phyloP scores from a whole-genome alignment of 805 yeast species.

The Candida tammaniensis region DNA sequence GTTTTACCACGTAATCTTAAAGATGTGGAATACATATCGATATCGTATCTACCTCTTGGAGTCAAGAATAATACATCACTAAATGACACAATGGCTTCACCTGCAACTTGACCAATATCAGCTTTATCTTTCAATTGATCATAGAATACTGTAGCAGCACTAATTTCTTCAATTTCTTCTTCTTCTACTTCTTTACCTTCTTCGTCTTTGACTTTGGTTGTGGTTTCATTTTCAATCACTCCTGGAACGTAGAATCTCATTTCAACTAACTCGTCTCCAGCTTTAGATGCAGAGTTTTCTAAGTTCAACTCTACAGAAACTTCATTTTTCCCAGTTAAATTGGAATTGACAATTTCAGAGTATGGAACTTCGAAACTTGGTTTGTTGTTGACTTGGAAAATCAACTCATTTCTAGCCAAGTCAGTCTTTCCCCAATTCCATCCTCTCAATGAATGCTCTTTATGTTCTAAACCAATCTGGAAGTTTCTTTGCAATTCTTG shows the following conservation, averaged over 20 bases:
- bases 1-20: conserved; percentile 95
- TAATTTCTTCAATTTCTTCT: conserved; percentile 45
- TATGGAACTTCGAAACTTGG: conserved; percentile 94
- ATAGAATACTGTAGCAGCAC: conserved; percentile 81
- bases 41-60: conserved; percentile 98
- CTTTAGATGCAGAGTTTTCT: conserved; percentile 54
- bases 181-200: conserved; percentile 36
- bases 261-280: conserved; percentile 96
- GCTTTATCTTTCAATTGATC: conserved; percentile 92
- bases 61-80: conserved; percentile 88
- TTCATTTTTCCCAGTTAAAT: conserved; percentile 88
- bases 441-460: conserved; percentile 92
- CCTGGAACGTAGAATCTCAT: conserved; percentile 94
- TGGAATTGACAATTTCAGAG: conserved; percentile 73
- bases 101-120: conserved; percentile 89
- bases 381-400: conserved; percentile 79
- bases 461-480: conserved; percentile 67
- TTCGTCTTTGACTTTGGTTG: conserved; percentile 20
- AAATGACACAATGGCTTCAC: conserved; percentile 92
- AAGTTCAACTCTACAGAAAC: conserved; percentile 84
- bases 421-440: conserved; percentile 99
- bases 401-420: conserved; percentile 86
- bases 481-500: conserved; percentile 80
- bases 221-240: conserved; percentile 51
- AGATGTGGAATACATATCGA: conserved; percentile 85